Evolutionary conservation across 306 rosid species (phyloP), one percentile per base, ranked within the genome.

Genomic region (Prunus mume): DNA sequence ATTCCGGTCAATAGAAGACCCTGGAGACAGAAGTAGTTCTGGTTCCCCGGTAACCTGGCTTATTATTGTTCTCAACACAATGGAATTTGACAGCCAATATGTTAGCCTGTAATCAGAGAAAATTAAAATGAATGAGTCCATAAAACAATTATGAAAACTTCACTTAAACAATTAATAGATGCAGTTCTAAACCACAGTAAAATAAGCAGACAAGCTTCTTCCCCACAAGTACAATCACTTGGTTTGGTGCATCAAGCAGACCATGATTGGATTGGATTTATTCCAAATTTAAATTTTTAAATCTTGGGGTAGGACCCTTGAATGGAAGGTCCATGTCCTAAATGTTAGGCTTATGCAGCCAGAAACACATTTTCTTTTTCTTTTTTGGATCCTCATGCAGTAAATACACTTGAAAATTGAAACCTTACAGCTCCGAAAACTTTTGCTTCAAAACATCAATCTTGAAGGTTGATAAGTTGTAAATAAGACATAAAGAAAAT

Each of bases 1-100:
- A 80, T 78, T 95, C 86, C 87, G 84, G 80, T 84, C 83, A 60
- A 78, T 50, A 56, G 83, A 80, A 69, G 84, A 67, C 65, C 81
- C 87, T 60, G 83, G 63, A 65, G 70, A 81, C 81, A 73, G 76
- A 73, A 83, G 79, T 57, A 45, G 73, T 49, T 72, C 83, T 32
- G 11, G 50, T 22, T 83, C 84, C 73, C 84, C 83, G 19, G 78
- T 45, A 58, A 87, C 81, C 80, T 89, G 90, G 79, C 91, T 83
- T 87, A 90, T 60, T 27, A 91, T 89, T 80, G 93, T 86, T 88
- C 97, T 89, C 84, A 95, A 76, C 80, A 92, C 87, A 71, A 90
- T 69, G 51, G 92, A 79, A 79, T 95, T 95, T 14, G 99, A 95
- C 83, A 92, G 72, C 98, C 99, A 92, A 84, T 88, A 95, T 55